Base-by-base conservation (phyloP, 352 stramenopile genomes). In the Phytopythium kandeliae region DNA sequence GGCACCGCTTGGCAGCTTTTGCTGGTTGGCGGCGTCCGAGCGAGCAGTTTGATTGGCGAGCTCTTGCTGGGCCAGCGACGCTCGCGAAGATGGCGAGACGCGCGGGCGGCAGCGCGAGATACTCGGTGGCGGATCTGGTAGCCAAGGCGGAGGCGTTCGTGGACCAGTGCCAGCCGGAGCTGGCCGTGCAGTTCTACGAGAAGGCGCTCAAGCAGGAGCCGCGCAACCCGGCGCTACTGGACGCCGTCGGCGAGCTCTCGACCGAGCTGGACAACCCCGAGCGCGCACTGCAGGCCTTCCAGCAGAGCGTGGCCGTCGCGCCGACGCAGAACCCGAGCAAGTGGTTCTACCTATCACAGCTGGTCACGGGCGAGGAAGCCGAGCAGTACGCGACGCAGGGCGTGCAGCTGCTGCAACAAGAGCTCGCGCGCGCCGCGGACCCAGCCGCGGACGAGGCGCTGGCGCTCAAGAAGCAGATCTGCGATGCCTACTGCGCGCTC, bases 401-500 rank as follows among this genome's bases (percentile, higher is more conserved):
- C 51, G 83, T 96, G 51, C 56, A 58, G 21, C 72, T 84, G 45
- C 54, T 96, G 38, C 62, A 78, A 43, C 63, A 77, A 35, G 74
- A 92, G 57, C 54, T 92, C 34, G 55, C 67, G 52, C 52, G 60
- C 26, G 40, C 44, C 19, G 47, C 75, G 36, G 54, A 69, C 48
- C 67, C 72, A 19, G 45, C 49, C 44, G 8, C 40, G 40, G 63
- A 76, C 34, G 79, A 85, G 21, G 78, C 78, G 25, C 45, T 71
- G 17, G 65, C 75, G 15, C 69, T 92, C 42, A 89, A 88, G 63
- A 91, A 96, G 69, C 92, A 98, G 70, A 85, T 98, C 24, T 95
- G 88, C 46, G 84, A 94, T 50, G 95, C 92, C 33, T 97, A 96
- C 67, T 98, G 94, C 71, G 90, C 85, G 9, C 74, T 98, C 15